Conservation (phyloP, 2,329 filamentous ascomycete genomes). For the Mycocentrospora acerina region DNA sequence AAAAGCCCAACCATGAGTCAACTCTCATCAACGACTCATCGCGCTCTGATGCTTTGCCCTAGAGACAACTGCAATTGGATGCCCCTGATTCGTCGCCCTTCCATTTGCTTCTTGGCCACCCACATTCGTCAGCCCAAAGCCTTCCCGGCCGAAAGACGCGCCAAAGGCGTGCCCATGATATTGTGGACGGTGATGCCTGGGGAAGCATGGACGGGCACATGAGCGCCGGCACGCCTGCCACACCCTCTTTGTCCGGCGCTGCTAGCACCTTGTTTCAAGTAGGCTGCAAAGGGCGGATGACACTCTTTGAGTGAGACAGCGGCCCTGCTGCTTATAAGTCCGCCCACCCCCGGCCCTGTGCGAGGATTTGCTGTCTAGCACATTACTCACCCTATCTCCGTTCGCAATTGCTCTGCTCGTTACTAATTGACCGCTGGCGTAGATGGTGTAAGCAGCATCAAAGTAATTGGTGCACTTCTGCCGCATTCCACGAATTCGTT, state of each 20-base stretch:
- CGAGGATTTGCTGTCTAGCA: constrained; percentile 23
- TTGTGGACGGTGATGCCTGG: constrained; percentile 23
- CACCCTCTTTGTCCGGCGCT: constrained; percentile 29
- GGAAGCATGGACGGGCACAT: constrained; percentile 18
- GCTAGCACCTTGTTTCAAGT: constrained; percentile 11
- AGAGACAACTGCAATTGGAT: constrained; percentile 26
- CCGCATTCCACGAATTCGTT: constrained; percentile 33
- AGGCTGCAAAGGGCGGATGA: constrained; percentile 16
- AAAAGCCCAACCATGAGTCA: constrained; percentile 27
- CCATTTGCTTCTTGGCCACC: constrained; percentile 35
- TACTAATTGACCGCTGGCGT: constrained; percentile 20
- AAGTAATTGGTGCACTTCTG: constrained; percentile 32
- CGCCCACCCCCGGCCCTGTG: constrained; percentile 25
- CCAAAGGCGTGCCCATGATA: constrained; percentile 14
- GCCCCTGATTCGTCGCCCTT: constrained; percentile 29
- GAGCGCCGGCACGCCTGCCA: constrained; percentile 22
- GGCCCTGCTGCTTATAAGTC: constrained; percentile 23
- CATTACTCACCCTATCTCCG: constrained; percentile 30
- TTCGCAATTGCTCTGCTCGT: constrained; percentile 18
- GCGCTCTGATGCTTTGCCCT: constrained; percentile 19
- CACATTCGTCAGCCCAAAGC: constrained; percentile 27
- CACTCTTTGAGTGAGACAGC: constrained; percentile 7
- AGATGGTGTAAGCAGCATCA: constrained; percentile 28
- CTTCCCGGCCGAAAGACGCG: constrained; percentile 22
- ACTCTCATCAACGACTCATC: constrained; percentile 23